phyloP scores from a whole-genome alignment of 352 stramenopile genomes.

The Phytophthora pseudosyringae region DNA sequence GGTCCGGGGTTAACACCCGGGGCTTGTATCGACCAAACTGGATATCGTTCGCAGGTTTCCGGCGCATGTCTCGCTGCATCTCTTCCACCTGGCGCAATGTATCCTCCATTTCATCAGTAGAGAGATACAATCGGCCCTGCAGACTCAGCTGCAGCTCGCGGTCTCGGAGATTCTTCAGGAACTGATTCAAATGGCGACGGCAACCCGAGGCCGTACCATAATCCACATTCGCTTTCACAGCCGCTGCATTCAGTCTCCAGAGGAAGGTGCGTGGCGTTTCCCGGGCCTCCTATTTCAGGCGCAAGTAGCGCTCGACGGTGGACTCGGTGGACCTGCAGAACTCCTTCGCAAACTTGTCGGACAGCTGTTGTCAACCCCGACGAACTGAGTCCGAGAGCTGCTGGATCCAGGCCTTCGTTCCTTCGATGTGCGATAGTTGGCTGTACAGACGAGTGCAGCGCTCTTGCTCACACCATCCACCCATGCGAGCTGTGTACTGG shows the following conservation, averaged over 20 bases:
- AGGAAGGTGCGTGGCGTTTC: conserved; percentile 3
- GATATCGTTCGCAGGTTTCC: neutral
- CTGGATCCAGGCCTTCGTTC: conserved; percentile 5
- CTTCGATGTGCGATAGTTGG: neutral
- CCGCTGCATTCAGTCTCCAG: neutral
- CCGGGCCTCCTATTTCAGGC: neutral
- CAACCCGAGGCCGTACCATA: neutral
- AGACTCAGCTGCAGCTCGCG: neutral
- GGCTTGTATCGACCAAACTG: conserved; percentile 7
- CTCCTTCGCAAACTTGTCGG: conserved; percentile 1
- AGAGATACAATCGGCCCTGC: neutral
- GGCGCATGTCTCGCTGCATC: neutral
- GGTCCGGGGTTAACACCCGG: neutral
- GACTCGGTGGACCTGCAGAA: conserved; percentile 6
- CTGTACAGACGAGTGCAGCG: conserved; percentile 3
- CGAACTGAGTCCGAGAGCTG: neutral
- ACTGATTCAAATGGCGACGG: neutral
- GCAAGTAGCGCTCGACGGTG: neutral
- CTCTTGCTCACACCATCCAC: conserved; percentile 8
- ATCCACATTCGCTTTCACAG: conserved; percentile 7
- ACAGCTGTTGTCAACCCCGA: neutral
- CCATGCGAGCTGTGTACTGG: conserved; percentile 1
- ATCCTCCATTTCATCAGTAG: neutral
- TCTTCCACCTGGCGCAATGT: conserved; percentile 3
- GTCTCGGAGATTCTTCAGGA: conserved; percentile 6